A percentile compares a stretch with the other conserved stretches of the same genome.
Evolutionary conservation across 2,329 filamentous ascomycete genomes (phyloP).

Genomic region (Aureobasidium sp.): DNA sequence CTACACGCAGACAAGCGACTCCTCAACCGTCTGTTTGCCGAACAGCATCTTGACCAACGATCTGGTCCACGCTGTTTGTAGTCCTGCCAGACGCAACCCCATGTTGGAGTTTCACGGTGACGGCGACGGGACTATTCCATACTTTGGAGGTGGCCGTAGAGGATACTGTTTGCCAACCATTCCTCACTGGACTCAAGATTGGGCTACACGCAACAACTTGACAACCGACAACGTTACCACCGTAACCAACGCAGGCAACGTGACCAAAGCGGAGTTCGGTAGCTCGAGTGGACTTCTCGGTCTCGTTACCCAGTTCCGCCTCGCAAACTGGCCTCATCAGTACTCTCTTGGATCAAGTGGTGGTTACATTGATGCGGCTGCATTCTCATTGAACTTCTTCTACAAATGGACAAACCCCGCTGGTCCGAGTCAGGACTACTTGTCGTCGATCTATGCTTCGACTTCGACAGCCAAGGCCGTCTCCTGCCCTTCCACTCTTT

Average conservation of each 20-base stretch:
- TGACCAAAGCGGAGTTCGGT: conserved; percentile 33
- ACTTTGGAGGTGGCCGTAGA: conserved; percentile 38
- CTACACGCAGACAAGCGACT: conserved; percentile 38
- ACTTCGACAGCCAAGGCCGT: background rate
- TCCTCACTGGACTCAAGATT: conserved; percentile 39
- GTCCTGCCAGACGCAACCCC: conserved; percentile 35
- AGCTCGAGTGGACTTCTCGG: conserved; percentile 33
- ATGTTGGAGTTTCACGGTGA: conserved; percentile 50
- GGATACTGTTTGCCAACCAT: conserved; percentile 34
- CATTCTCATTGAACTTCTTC: conserved; percentile 33
- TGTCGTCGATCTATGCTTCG: conserved; percentile 8
- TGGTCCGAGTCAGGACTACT: conserved; percentile 18
- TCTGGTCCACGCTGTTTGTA: conserved; percentile 25
- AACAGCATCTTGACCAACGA: conserved; percentile 25
- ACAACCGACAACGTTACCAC: conserved; percentile 34
- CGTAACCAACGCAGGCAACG: conserved; percentile 30
- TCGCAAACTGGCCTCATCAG: conserved; percentile 42
- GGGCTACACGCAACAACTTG: conserved; percentile 40
- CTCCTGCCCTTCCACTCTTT: conserved; percentile 4
- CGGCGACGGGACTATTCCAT: conserved; percentile 42
- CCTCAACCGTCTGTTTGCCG: conserved; percentile 25
- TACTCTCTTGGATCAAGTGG: conserved; percentile 38
- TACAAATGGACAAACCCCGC: conserved; percentile 27
- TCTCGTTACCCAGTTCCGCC: conserved; percentile 43
- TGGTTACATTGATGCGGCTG: conserved; percentile 29